Conservation (phyloP, 2,329 filamentous ascomycete species). For the Neofusicoccum laricinum region DNA sequence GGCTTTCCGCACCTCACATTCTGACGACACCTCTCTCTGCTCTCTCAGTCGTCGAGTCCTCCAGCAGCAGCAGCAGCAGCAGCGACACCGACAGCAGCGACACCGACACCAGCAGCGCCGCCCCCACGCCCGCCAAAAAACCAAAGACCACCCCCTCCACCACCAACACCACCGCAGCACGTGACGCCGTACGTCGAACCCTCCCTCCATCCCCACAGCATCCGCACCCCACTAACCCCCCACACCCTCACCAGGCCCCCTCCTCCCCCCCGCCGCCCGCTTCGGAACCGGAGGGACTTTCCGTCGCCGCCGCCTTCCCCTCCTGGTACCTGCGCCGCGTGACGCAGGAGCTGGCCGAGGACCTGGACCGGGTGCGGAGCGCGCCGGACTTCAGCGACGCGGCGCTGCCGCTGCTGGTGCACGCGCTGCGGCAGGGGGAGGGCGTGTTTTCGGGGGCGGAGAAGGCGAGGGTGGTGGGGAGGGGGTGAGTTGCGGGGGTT, state of each 20-base stretch:
- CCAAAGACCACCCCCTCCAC: background rate
- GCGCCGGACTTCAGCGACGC: slow-evolving; percentile 70
- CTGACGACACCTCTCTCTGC: background rate
- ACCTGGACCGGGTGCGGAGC: slow-evolving; percentile 66
- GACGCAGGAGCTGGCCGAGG: slow-evolving; percentile 69
- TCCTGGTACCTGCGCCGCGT: slow-evolving; percentile 67
- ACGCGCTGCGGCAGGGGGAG: slow-evolving; percentile 66
- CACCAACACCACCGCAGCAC: background rate
- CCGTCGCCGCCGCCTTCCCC: slow-evolving; percentile 45
- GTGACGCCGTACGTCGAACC: background rate
- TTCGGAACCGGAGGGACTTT: background rate
- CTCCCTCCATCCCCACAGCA: background rate
- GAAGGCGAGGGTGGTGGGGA: slow-evolving; percentile 40
- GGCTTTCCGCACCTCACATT: background rate
- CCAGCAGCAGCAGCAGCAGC: slow-evolving; percentile 1
- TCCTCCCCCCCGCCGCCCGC: background rate
- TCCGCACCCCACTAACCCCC: background rate
- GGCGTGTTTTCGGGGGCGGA: slow-evolving; percentile 58
- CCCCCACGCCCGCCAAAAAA: background rate
- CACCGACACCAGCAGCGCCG: background rate
- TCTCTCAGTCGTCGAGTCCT: background rate
- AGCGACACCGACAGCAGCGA: background rate
- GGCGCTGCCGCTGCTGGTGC: slow-evolving; percentile 62
- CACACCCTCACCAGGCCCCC: background rate
- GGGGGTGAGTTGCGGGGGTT: too few species aligned